Evolutionary conservation across 441 rosid genomes (phyloP).

Genomic region (Adansonia madagascariensis): DNA sequence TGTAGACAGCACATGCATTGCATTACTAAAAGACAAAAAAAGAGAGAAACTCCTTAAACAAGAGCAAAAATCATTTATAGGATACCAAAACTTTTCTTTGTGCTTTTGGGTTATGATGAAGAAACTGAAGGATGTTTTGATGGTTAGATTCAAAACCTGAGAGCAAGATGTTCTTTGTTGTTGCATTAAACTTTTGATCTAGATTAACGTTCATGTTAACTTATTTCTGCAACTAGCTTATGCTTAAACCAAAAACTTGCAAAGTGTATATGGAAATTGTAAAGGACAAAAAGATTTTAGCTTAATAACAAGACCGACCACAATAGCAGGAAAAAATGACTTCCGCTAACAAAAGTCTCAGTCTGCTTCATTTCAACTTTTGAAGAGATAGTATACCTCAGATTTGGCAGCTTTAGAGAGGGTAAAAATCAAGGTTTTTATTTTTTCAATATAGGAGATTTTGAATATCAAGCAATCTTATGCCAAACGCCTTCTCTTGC

Average conservation of each 20-base stretch:
- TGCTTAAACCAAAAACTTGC: constrained; percentile 6
- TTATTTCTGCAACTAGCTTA: background rate
- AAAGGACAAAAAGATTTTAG: background rate
- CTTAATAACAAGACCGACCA: background rate
- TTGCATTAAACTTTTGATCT: constrained; percentile 5
- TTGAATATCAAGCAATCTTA: background rate
- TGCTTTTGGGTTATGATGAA: background rate
- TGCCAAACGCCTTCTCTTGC: background rate
- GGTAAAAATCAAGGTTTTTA: background rate
- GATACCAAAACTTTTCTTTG: background rate
- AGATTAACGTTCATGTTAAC: background rate
- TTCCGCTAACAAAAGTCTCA: background rate
- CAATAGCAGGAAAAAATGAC: background rate
- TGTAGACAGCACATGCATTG: background rate
- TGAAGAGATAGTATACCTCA: background rate
- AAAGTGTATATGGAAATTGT: background rate
- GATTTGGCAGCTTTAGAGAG: background rate
- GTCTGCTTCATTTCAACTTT: background rate
- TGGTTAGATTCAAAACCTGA: background rate
- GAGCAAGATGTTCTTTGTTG: background rate
- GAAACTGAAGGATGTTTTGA: background rate
- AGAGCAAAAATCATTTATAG: background rate
- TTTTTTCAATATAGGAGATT: background rate
- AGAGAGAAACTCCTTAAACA: background rate
- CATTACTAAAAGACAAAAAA: background rate